Percentiles rank a stretch among this genome's conserved stretches.
phyloP scores from a whole-genome alignment of 495 filamentous ascomycete species.

The Podospora didyma region DNA sequence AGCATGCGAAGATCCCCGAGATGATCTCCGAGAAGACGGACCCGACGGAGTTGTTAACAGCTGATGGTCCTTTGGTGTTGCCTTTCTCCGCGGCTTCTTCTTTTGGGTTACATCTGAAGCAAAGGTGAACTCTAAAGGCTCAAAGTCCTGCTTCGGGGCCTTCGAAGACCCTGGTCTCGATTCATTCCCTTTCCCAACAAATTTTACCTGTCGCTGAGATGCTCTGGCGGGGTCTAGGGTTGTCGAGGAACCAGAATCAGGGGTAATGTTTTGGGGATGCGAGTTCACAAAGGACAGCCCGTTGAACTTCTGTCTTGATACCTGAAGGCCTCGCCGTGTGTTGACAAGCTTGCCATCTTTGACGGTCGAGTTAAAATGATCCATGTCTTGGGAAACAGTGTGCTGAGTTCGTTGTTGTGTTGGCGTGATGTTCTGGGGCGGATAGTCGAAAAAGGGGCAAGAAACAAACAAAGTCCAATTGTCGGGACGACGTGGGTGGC shows the following conservation, averaged over 20 bases:
- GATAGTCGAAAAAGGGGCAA: background rate
- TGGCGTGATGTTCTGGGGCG: background rate
- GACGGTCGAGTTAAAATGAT: conserved; percentile 30
- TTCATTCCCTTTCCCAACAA: conserved; percentile 13
- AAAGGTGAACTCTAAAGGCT: background rate
- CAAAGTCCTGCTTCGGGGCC: background rate
- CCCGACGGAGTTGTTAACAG: conserved; percentile 4
- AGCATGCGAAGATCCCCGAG: background rate
- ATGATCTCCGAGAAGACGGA: conserved; percentile 3
- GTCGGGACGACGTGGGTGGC: too few species aligned
- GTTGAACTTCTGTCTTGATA: conserved; percentile 28
- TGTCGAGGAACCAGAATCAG: background rate
- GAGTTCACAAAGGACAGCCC: conserved; percentile 30
- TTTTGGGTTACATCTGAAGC: conserved; percentile 1
- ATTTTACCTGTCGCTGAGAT: conserved; percentile 15
- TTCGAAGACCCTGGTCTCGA: background rate
- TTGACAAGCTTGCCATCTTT: conserved; percentile 26
- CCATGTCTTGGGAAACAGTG: conserved; percentile 13
- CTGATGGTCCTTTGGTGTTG: conserved; percentile 2
- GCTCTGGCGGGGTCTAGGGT: background rate
- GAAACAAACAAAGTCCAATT: background rate
- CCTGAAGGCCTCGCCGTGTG: conserved; percentile 26
- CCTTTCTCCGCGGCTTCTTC: conserved; percentile 9
- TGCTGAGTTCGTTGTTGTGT: background rate
- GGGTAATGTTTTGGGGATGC: conserved; percentile 10